These are phyloP conservation scores for Moesziomyces parantarcticus DNA, from an alignment of 1,284 basidiomycete genomes.

Conservation along the genomic window DNA sequence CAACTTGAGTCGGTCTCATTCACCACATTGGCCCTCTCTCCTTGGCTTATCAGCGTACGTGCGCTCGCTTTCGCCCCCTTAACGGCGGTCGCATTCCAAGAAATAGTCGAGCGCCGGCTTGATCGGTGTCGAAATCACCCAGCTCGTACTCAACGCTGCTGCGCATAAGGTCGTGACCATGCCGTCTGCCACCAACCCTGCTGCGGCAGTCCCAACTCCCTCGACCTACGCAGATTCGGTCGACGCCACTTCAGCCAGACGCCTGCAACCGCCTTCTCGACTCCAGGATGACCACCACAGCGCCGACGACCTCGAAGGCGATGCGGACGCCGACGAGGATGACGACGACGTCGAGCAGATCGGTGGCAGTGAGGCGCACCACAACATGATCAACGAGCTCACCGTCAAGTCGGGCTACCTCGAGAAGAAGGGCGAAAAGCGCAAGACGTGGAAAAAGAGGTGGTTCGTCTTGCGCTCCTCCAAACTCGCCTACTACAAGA, in stretches of 20 bases:
- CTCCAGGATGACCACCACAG: constrained; percentile 21
- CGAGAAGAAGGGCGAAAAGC: constrained; percentile 93
- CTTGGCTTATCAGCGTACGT: background rate
- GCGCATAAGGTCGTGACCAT: background rate
- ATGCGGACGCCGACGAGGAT: constrained; percentile 73
- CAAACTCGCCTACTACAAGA: constrained; percentile 97
- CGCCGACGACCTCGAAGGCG: constrained; percentile 41
- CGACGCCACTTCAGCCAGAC: constrained; percentile 2
- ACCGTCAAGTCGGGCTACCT: constrained; percentile 91
- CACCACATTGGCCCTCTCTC: too few species aligned
- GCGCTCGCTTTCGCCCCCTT: background rate
- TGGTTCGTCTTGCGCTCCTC: constrained; percentile 96
- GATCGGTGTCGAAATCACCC: too few species aligned
- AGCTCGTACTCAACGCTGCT: background rate
- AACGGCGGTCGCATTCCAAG: too few species aligned
- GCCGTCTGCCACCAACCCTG: constrained; percentile 4
- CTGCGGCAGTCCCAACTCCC: constrained; percentile 6
- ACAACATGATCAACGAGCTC: constrained; percentile 73
- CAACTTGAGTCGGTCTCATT: too few species aligned
- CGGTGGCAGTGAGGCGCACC: constrained; percentile 70
- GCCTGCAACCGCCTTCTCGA: background rate
- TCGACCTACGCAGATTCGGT: background rate
- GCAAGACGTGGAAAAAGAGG: constrained; percentile 99
- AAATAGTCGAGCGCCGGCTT: background rate
- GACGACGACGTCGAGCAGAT: constrained; percentile 81